Conservation (phyloP, 176 grass and related monocot genomes). For the Triticum timopheevii region DNA sequence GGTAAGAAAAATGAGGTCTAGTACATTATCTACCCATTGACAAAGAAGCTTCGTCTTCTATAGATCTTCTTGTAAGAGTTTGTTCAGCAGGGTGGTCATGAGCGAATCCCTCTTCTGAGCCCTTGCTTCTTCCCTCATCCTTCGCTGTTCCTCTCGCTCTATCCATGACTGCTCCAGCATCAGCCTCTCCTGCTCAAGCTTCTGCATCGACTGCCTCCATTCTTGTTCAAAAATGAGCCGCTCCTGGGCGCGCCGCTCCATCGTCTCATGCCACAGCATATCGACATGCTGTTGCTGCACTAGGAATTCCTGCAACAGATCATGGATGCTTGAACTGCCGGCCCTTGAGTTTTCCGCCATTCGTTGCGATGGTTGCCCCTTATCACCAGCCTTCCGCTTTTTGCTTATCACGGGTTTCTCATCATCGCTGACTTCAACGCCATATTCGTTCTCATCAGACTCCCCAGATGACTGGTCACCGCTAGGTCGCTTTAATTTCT, state of each 20-base stretch:
- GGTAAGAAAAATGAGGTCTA: constrained; percentile 22
- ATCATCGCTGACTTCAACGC: constrained; percentile 49
- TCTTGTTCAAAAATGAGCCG: constrained; percentile 66
- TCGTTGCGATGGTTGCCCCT: constrained; percentile 35
- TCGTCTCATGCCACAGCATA: constrained; percentile 67
- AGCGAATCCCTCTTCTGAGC: constrained; percentile 63
- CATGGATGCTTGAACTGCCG: constrained; percentile 49
- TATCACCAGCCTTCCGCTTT: constrained; percentile 49
- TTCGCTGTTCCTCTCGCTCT: constrained; percentile 61
- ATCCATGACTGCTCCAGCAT: constrained; percentile 81
- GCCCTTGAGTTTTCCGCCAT: constrained; percentile 20
- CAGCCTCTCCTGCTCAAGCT: constrained; percentile 79
- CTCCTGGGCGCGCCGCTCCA: constrained; percentile 59
- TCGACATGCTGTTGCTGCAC: constrained; percentile 74
- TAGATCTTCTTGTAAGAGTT: constrained; percentile 55
- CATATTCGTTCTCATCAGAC: constrained; percentile 33
- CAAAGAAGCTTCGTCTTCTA: constrained; percentile 13
- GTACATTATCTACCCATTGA: constrained; percentile 22
- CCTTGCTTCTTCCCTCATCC: constrained; percentile 48
- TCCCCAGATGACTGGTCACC: constrained; percentile 35
- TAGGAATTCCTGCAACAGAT: constrained; percentile 73
- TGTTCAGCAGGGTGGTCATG: constrained; percentile 44
- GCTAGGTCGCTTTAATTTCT: constrained; percentile 57
- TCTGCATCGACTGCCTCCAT: constrained; percentile 83
- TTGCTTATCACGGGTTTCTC: constrained; percentile 45